A percentile compares a stretch with the other conserved stretches of the same genome.
Conservation (phyloP, 31 red algal species). For the Odonthalia washingtoniensis region DNA sequence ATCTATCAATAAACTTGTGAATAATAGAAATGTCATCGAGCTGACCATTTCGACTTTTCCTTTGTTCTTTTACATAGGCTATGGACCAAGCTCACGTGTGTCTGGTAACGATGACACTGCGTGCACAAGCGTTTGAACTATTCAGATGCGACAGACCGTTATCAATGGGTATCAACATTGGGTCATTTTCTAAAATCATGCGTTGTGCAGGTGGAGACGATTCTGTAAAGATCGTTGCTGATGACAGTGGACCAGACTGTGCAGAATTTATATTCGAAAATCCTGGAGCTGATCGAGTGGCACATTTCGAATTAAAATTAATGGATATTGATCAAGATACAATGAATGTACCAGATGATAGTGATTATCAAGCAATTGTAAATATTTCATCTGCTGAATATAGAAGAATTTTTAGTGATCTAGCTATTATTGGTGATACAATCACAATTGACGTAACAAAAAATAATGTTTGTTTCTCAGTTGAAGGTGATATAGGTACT, state of each 20-base stretch:
- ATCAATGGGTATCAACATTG: constrained; percentile 91
- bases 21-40: too few relatives aligned
- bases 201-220: constrained; percentile 90
- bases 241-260: constrained; percentile 84
- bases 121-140: constrained; percentile 87
- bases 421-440: constrained; percentile 88
- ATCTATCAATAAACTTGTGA: too few relatives aligned
- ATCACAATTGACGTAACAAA: constrained; percentile 90
- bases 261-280: constrained; percentile 96
- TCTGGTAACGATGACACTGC: constrained; percentile 89
- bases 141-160: constrained; percentile 82
- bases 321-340: constrained; percentile 98
- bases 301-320: constrained; percentile 92
- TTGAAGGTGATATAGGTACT: constrained; percentile 89
- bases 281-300: constrained; percentile 80
- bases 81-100: constrained; percentile 93
- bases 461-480: constrained; percentile 83
- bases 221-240: constrained; percentile 85
- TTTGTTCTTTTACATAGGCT: constrained; percentile 69
- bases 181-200: constrained; percentile 86
- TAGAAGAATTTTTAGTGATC: constrained; percentile 84
- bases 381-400: constrained; percentile 86
- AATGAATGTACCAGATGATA: constrained; percentile 88
- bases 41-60: too few relatives aligned
- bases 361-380: constrained; percentile 85